These are phyloP conservation scores for Russula emetica DNA, from an alignment of 768 basidiomycete genomes.

Conservation along the genomic window DNA sequence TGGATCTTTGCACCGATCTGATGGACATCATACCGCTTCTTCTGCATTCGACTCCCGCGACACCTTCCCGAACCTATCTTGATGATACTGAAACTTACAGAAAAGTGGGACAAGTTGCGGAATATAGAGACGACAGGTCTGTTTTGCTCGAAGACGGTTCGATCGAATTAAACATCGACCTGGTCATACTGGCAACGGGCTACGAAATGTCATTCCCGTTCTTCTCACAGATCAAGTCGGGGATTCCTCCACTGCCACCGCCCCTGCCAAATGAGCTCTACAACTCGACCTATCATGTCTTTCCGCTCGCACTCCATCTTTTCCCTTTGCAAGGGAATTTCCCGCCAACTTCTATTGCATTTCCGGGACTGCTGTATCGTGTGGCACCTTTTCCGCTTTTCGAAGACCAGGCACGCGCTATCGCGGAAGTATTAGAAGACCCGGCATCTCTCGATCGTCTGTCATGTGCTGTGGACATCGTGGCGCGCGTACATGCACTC, in stretches of 20 bases:
- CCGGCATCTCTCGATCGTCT: slow-evolving; percentile 47
- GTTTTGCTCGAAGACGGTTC: slow-evolving; percentile 60
- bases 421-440: slow-evolving; percentile 51
- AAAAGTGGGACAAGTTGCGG: slow-evolving; percentile 39
- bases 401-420: slow-evolving; percentile 71
- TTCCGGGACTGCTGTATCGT: slow-evolving; percentile 55
- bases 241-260: slow-evolving; percentile 43
- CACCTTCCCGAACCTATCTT: slow-evolving; percentile 34
- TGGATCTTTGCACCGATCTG: slow-evolving; percentile 63
- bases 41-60: slow-evolving; percentile 50
- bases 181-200: slow-evolving; percentile 73
- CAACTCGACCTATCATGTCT: slow-evolving; percentile 64
- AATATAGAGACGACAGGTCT: slow-evolving; percentile 42
- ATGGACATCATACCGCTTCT: slow-evolving; percentile 41
- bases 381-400: slow-evolving; percentile 73
- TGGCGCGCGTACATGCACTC: slow-evolving; percentile 36
- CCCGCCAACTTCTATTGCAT: slow-evolving; percentile 53
- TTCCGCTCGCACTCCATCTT: slow-evolving; percentile 66
- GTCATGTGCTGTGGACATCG: slow-evolving; percentile 46
- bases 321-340: slow-evolving; percentile 54
- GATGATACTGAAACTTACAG: slow-evolving; percentile 22
- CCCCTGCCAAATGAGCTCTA: slow-evolving; percentile 49
- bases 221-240: slow-evolving; percentile 40
- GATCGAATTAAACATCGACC: slow-evolving; percentile 50
- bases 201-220: slow-evolving; percentile 66